phyloP scores from a whole-genome alignment of 768 basidiomycete species.

The Leucocoprinus sp. region DNA sequence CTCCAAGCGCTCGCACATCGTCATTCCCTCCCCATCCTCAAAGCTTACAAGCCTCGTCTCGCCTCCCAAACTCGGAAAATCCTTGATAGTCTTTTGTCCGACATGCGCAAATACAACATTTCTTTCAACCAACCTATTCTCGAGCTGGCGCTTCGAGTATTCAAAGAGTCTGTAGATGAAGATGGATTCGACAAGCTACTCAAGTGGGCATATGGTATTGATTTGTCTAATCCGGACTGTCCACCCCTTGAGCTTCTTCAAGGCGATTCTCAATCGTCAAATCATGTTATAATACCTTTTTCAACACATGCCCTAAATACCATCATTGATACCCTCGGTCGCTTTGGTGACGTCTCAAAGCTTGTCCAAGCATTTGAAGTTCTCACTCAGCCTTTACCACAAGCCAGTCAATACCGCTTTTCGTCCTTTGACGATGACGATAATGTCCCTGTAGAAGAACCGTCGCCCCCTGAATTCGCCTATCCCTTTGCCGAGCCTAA shows the following conservation, averaged over 20 bases:
- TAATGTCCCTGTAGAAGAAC: conserved; percentile 31
- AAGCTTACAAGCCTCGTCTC: conserved; percentile 24
- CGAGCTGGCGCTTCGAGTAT: conserved; percentile 60
- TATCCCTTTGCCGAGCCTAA: conserved; percentile 47
- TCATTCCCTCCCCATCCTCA: conserved; percentile 48
- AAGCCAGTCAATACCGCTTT: conserved; percentile 36
- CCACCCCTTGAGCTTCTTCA: conserved; percentile 41
- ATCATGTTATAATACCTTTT: conserved; percentile 33
- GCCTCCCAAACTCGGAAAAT: conserved; percentile 36
- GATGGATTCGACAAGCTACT: conserved; percentile 51
- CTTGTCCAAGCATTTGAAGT: conserved; percentile 74
- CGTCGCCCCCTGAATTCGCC: conserved; percentile 25
- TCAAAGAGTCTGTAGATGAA: conserved; percentile 55
- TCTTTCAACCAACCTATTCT: conserved; percentile 51
- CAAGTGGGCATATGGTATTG: conserved; percentile 68
- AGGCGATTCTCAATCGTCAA: conserved; percentile 5
- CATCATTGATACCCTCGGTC: conserved; percentile 62
- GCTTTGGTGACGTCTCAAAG: conserved; percentile 48
- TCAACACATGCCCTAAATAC: conserved; percentile 66
- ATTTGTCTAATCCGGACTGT: conserved; percentile 67
- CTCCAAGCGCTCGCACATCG: conserved; percentile 69
- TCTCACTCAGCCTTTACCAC: conserved; percentile 62
- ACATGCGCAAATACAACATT: conserved; percentile 45
- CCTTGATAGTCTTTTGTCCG: conserved; percentile 42
- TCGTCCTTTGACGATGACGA: conserved; percentile 65